Percentiles rank a stretch among this genome's conserved stretches.
Evolutionary conservation across 2,329 filamentous ascomycete genomes (phyloP).

Genomic region (Dactylellina cionopaga): DNA sequence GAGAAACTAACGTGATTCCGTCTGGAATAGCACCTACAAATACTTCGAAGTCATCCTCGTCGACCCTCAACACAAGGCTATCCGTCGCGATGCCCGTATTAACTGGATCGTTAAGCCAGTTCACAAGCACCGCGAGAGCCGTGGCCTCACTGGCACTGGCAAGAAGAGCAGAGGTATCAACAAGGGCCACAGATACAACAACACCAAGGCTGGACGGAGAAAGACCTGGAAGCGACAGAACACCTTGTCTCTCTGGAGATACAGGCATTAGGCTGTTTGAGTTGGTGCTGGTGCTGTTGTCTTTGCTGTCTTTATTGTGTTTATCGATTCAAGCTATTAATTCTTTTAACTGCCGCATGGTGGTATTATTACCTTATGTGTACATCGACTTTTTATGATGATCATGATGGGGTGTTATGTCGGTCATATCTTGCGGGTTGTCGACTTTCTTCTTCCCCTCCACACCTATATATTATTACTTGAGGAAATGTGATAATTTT

Average conservation of each 20-base stretch:
- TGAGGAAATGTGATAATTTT: conserved; percentile 7
- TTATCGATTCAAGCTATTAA: conserved; percentile 45
- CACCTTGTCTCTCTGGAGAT: conserved; percentile 90
- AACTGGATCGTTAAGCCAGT: conserved; percentile 99
- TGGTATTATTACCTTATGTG: conserved; percentile 10
- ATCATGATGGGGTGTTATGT: conserved; percentile 21
- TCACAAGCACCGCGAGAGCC: conserved; percentile 99
- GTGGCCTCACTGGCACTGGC: conserved; percentile 96
- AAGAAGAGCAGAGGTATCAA: conserved; percentile 99
- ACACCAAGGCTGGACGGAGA: conserved; percentile 94
- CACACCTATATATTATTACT: conserved; percentile 10
- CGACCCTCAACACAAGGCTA: conserved; percentile 99
- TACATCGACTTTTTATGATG: conserved; percentile 15
- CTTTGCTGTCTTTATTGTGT: conserved; percentile 19
- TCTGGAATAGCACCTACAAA: conserved; percentile 80
- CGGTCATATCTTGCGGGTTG: conserved; percentile 26
- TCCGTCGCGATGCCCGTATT: conserved; percentile 98
- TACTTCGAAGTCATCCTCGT: conserved; percentile 99
- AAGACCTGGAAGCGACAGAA: conserved; percentile 99
- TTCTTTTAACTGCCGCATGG: conserved; percentile 15
- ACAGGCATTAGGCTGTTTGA: conserved; percentile 52
- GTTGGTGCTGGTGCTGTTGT: conserved; percentile 17
- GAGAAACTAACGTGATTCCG: conserved; percentile 2
- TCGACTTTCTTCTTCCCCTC: conserved; percentile 12
- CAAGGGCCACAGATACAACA: conserved; percentile 99